Conservation (phyloP, 495 filamentous ascomycete species). For the Amorphotheca resinae region DNA sequence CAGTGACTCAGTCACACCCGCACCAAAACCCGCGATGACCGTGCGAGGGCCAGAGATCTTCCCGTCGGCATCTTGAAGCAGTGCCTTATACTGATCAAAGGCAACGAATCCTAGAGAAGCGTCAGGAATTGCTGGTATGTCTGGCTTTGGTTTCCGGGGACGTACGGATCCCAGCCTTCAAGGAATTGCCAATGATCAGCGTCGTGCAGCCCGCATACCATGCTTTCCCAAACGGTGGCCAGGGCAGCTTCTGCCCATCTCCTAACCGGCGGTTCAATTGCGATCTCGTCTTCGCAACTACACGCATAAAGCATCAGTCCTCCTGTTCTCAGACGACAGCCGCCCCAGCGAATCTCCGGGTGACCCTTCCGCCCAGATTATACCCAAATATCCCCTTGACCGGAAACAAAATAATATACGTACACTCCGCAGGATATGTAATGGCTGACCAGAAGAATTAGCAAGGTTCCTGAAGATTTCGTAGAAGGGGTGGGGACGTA, state of each 20-base stretch:
- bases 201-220: constrained; percentile 99
- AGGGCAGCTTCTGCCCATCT: constrained; percentile 77
- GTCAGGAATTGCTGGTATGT: too few species aligned
- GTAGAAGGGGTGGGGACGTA: constrained; percentile 22
- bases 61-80: constrained; percentile 74
- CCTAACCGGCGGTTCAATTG: constrained; percentile 83
- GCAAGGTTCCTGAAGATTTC: not conserved
- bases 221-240: constrained; percentile 83
- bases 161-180: constrained; percentile 90
- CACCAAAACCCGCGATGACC: constrained; percentile 88
- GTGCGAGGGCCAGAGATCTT: constrained; percentile 84
- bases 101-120: constrained; percentile 93
- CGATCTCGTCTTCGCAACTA: constrained; percentile 86
- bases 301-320: constrained; percentile 3
- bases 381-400: not conserved
- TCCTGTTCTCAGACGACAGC: not conserved
- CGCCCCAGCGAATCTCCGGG: not conserved
- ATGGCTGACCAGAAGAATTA: too few species aligned
- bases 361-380: too few species aligned
- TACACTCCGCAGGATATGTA: constrained; percentile 96
- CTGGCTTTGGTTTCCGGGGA: too few species aligned
- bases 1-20: constrained; percentile 85
- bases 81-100: constrained; percentile 80
- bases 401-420: too few species aligned
- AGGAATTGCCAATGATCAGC: constrained; percentile 87